Evolutionary conservation across 306 rosid species (phyloP), one percentile per base, ranked within the genome.

Genomic region (Hippophae tibetana): DNA sequence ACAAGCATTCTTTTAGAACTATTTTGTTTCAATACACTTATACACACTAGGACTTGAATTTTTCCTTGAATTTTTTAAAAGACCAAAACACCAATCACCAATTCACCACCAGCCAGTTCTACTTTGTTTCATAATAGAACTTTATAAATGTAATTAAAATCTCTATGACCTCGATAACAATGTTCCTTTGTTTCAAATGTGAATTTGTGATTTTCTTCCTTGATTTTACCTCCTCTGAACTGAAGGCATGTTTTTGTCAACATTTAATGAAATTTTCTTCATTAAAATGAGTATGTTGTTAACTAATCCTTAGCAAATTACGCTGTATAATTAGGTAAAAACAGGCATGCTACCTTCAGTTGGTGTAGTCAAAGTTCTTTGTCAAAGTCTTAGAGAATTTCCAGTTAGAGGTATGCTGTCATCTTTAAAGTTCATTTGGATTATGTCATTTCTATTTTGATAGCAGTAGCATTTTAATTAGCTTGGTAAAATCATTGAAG

Each of bases 271-370:
- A 31, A 31, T 31, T 31, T 31, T 54, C 47, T 57, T 42, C 51
- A 5, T 18, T 6, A 56, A 46, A 3, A 52, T 18, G 9, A 38
- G 5, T 11, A 48, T 67, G 45, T 50, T 63, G 58, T 31, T 4
- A 31, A 31, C 38, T 31, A 31, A 4, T 2, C 38, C 38, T 31
- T 31, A 2, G 5, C 38, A 31, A 31, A 31, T 56, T 64, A 52
- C 75, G 72, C 68, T 58, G 23, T 66, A 51, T 52, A 26, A 44
- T 67, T 45, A 90, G 97, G 92, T 90, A 61, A 87, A 90, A 85
- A 87, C 98, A 31, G 98, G 98, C 54, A 83, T 90, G 95, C 78
- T 90, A 54, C 96, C 95, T 12, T 77, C 96, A 66, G 71, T 58
- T 62, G 65, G 74, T 68, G 70, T 79, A 52, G 69, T 90, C 50